These are phyloP conservation scores for Vitellaria paradoxa DNA, from an alignment of 179 eudicot species.

Conservation along the genomic window DNA sequence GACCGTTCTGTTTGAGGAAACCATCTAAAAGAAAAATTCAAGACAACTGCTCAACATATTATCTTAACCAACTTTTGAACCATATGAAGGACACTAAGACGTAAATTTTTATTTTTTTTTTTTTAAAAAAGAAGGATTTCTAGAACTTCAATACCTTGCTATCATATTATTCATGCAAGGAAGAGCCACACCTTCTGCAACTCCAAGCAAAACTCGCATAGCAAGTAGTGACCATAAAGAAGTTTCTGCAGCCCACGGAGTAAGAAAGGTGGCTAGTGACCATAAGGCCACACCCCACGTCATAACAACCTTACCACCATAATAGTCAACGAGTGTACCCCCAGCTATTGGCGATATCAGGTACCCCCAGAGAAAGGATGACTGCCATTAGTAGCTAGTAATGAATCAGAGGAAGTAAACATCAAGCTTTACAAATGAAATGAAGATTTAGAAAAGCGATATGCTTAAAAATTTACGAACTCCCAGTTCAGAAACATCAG, in stretches of 20 bases:
- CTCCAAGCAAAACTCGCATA: conserved; percentile 76
- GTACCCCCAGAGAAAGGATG: conserved; percentile 99
- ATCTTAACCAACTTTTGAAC: conserved; percentile 6
- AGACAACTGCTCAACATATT: conserved; percentile 19
- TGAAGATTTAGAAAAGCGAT: background rate
- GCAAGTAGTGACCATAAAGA: conserved; percentile 74
- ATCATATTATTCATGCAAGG: conserved; percentile 99
- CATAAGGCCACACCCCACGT: conserved; percentile 96
- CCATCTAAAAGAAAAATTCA: conserved; percentile 62
- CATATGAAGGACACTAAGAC: background rate
- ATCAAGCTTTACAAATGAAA: background rate
- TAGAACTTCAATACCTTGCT: conserved; percentile 50
- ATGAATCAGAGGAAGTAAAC: conserved; percentile 35
- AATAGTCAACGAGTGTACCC: conserved; percentile 90
- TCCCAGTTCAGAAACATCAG: background rate
- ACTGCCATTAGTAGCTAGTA: conserved; percentile 60
- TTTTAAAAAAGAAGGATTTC: background rate
- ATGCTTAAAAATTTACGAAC: background rate
- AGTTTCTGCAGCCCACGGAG: conserved; percentile 97
- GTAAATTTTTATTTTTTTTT: background rate
- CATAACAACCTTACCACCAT: conserved; percentile 91
- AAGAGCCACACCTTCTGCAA: conserved; percentile 99
- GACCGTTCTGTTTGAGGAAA: conserved; percentile 90
- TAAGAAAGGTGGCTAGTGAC: conserved; percentile 94
- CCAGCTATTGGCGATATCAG: conserved; percentile 95